Evolutionary conservation across 345 rosid species (phyloP).

Genomic region (Syzygium aqueum): DNA sequence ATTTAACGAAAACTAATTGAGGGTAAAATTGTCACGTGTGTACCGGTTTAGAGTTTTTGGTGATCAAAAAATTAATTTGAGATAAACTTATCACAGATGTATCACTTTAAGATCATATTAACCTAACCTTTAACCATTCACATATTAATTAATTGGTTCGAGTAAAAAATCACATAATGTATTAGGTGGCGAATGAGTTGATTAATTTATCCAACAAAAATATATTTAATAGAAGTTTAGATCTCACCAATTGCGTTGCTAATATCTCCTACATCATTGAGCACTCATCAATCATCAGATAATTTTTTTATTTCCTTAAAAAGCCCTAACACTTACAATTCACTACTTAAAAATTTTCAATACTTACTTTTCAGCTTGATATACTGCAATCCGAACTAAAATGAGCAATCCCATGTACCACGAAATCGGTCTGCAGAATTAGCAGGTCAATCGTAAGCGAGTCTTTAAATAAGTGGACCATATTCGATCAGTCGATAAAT

Average conservation of each 20-base stretch:
- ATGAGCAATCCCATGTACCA: background rate
- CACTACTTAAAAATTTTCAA: background rate
- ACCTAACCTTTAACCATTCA: background rate
- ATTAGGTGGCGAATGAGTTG: background rate
- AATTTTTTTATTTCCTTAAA: background rate
- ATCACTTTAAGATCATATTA: no score
- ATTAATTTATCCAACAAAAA: background rate
- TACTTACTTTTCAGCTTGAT: background rate
- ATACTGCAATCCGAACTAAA: background rate
- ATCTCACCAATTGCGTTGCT: background rate
- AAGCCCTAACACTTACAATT: background rate
- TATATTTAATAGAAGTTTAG: background rate
- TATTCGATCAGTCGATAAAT: background rate
- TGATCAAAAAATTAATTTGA: no score
- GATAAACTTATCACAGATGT: no score
- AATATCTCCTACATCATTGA: background rate
- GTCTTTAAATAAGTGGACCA: background rate
- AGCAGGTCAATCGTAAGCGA: fast-evolving
- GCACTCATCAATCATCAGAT: no score
- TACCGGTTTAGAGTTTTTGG: no score
- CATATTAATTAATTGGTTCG: background rate
- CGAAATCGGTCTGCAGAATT: background rate
- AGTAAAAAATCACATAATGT: background rate
- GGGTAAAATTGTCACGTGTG: no score
- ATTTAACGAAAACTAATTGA: no score